Evolutionary conservation across 176 grass and related monocot species (phyloP).

Genomic region (Pharus latifolius): DNA sequence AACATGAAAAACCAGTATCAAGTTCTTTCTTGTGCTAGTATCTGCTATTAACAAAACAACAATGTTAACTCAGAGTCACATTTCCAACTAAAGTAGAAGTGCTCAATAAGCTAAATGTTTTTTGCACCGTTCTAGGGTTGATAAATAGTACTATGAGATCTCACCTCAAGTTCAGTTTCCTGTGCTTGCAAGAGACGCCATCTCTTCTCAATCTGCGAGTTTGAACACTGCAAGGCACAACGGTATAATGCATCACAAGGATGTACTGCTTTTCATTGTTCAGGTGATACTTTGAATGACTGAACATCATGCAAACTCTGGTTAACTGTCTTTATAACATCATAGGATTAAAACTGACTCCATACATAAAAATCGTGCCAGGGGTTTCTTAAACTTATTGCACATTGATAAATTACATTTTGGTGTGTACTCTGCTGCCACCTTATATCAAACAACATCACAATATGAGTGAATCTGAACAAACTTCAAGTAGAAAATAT

Average conservation of each 20-base stretch:
- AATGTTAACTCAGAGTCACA: no score
- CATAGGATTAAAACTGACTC: background rate
- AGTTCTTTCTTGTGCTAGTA: no score
- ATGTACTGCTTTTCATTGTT: background rate
- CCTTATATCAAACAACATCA: background rate
- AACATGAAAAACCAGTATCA: no score
- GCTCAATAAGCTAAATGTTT: no score
- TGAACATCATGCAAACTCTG: background rate
- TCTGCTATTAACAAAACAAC: no score
- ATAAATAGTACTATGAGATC: background rate
- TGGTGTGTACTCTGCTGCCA: background rate
- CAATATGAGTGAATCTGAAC: no score
- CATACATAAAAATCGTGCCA: background rate
- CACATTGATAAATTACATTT: background rate
- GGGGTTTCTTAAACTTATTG: background rate
- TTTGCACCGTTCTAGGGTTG: no score
- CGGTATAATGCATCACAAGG: background rate
- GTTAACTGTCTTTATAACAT: background rate
- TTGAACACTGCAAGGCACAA: constrained; percentile 27
- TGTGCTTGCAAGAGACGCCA: constrained; percentile 40
- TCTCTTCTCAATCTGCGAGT: constrained; percentile 3
- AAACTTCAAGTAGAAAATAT: no score
- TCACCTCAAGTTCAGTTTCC: constrained; percentile 56
- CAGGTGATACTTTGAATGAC: background rate
- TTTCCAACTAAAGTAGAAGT: background rate